Conservation (phyloP, 2,329 filamentous ascomycete genomes). For the Ceratocystis cubensis region DNA sequence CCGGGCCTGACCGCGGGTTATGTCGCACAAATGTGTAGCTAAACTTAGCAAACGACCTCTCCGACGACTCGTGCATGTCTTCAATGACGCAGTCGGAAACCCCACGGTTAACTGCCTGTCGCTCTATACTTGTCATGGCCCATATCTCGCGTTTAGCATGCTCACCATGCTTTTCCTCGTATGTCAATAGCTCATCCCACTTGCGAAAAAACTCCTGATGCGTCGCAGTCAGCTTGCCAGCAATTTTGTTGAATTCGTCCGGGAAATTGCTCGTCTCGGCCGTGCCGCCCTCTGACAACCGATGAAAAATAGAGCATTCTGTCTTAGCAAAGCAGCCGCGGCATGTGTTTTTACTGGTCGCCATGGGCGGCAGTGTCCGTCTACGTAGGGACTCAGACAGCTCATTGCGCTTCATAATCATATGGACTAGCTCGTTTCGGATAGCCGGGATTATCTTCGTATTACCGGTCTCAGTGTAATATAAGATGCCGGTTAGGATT, state of each 20-base stretch:
- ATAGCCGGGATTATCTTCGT: constrained; percentile 76
- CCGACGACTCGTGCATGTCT: constrained; percentile 41
- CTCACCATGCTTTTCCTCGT: constrained; percentile 83
- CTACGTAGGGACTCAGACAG: constrained; percentile 76
- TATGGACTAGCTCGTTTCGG: constrained; percentile 78
- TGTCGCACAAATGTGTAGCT: constrained; percentile 74
- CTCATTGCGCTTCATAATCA: constrained; percentile 92
- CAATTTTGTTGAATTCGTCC: constrained; percentile 68
- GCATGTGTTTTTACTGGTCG: constrained; percentile 70
- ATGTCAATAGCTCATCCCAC: constrained; percentile 86
- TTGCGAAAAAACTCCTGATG: constrained; percentile 82
- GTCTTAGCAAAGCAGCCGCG: constrained; percentile 81
- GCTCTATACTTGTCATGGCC: constrained; percentile 85
- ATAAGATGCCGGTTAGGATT: constrained; percentile 78
- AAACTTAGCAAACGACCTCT: constrained; percentile 81
- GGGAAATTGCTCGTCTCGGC: constrained; percentile 70
- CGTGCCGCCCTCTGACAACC: constrained; percentile 70
- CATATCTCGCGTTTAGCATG: constrained; percentile 82
- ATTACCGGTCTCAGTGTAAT: constrained; percentile 85
- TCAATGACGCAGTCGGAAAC: constrained; percentile 72
- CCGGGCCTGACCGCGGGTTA: constrained; percentile 49
- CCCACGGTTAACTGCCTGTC: constrained; percentile 78
- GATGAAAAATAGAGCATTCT: constrained; percentile 87
- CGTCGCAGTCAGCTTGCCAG: constrained; percentile 59
- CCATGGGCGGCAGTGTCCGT: constrained; percentile 72